Base-by-base conservation (phyloP, 768 basidiomycete genomes). In the Trametes gibbosa region DNA sequence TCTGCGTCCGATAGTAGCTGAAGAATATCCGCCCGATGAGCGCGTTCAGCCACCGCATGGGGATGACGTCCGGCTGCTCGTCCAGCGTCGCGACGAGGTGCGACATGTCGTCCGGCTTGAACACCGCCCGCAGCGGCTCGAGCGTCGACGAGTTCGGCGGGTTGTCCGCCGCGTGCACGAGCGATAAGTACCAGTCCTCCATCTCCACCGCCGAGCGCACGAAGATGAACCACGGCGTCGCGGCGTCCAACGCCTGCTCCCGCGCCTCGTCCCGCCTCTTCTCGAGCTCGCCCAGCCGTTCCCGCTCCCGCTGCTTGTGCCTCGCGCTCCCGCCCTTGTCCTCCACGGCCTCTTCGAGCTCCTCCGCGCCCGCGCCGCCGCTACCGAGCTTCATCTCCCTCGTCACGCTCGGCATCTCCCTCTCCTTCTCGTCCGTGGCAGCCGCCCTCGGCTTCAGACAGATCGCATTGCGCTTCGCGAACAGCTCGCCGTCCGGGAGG, bases 1-100 rank as follows among this genome's bases (percentile, higher is more conserved):
- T 76, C 51, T 87, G 81, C 0, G 95, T 99, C 54, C 84, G 84
- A 75, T 97, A 96, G 69, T 90, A 85, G 64, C 89, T 89, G 75
- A 96, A 92, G 78, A 98, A 98, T 13, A 98, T 69, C 19, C 97
- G 87, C 3, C 95, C 97, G 60, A 98, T 75, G 54, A 98, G 76
- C 0, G 94, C 97, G 68, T 99, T 99, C 48, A 98, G 76, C 97
- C 97, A 99, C 4, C 96, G 88, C 84, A 95, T 93, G 2, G 95
- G 95, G 58, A 98, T 95, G 61, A 95, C 89, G 70, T 99, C 96
- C 2, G 97, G 91, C 69, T 94, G 92, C 65, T 89, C 84, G 74
- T 98, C 97, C 60, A 99, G 79, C 6, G 87, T 91, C 16, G 85
- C 76, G 58, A 98, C 87, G 40, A 98, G 81, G 62, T 81, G 77